Base-by-base conservation (phyloP, 2,329 filamentous ascomycete genomes). In the Falciphora oryzae region DNA sequence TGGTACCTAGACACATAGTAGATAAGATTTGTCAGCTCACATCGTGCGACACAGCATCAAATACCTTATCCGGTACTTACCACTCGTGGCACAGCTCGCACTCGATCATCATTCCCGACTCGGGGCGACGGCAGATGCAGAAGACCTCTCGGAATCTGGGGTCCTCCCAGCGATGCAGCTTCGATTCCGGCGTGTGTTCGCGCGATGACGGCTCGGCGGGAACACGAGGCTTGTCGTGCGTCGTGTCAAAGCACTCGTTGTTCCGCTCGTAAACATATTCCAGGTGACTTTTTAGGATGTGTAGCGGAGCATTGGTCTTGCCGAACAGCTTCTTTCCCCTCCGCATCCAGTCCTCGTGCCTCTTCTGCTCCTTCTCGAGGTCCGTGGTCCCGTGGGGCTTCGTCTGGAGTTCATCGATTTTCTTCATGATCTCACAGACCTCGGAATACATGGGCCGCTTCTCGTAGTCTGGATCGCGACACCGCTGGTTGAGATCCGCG, bases 101-200 rank as follows among this genome's bases (percentile, higher is more conserved):
- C 77, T 99, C 95, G 71, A 99, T 98, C 95, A 99, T 99, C 90
- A 98, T 96, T 63, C 95, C 95, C 53, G 94, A 93, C 76, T 99
- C 95, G 8, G 92, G 86, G 68, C 89, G 92, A 66, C 95, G 88
- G 77, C 95, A 99, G 69, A 99, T 97, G 76, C 95, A 99, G 75
- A 98, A 99, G 0, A 98, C 94, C 73, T 98, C 93, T 50, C 85
- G 77, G 65, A 83, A 83, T 38, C 79, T 87, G 73, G 81, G 84
- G 71, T 90, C 83, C 70, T 89, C 81, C 83, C 79, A 89, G 69
- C 78, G 84, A 66, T 75, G 82, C 63, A 77, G 73, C 59, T 81
- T 82, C 67, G 50, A 79, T 44, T 80, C 79, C 1, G 84, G 83
- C 64, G 79, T 86, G 0, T 90, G 89, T 71, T 96, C 93, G 71